Conservation (phyloP, 2,329 filamentous ascomycete genomes). For the Stagonosporopsis tanaceti region DNA sequence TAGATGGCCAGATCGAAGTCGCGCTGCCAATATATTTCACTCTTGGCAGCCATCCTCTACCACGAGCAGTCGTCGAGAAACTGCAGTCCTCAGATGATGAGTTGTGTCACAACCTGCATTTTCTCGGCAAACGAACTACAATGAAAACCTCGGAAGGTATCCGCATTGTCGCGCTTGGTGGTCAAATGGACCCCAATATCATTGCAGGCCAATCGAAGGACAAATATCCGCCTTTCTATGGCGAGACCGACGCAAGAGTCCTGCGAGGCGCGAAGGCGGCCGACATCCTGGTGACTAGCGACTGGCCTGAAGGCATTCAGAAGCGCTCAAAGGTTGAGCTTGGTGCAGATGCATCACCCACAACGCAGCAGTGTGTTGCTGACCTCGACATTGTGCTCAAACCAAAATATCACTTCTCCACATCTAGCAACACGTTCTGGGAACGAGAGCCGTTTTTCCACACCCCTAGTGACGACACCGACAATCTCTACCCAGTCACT, state of each 20-base stretch:
- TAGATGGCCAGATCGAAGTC: slow-evolving; percentile 75
- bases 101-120: slow-evolving; percentile 90
- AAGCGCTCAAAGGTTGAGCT: slow-evolving; percentile 71
- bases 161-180: slow-evolving; percentile 85
- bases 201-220: slow-evolving; percentile 71
- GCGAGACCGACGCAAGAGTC: slow-evolving; percentile 75
- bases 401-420: slow-evolving; percentile 89
- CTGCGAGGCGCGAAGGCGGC: slow-evolving; percentile 78
- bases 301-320: slow-evolving; percentile 82
- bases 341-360: slow-evolving; percentile 62
- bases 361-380: slow-evolving; percentile 72
- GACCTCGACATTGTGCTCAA: slow-evolving; percentile 81
- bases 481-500: slow-evolving; percentile 70
- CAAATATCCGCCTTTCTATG: slow-evolving; percentile 80
- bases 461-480: slow-evolving; percentile 56
- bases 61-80: slow-evolving; percentile 73
- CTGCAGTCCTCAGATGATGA: slow-evolving; percentile 73
- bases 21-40: slow-evolving; percentile 92
- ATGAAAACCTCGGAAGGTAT: slow-evolving; percentile 91
- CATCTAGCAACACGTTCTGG: slow-evolving; percentile 75
- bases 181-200: slow-evolving; percentile 69
- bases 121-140: slow-evolving; percentile 81
- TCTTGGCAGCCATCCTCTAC: slow-evolving; percentile 76
- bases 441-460: slow-evolving; percentile 95
- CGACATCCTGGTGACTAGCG: slow-evolving; percentile 85